These are phyloP conservation scores for Rauvolfia tetraphylla DNA, from an alignment of 257 asterid species.

Conservation along the genomic window DNA sequence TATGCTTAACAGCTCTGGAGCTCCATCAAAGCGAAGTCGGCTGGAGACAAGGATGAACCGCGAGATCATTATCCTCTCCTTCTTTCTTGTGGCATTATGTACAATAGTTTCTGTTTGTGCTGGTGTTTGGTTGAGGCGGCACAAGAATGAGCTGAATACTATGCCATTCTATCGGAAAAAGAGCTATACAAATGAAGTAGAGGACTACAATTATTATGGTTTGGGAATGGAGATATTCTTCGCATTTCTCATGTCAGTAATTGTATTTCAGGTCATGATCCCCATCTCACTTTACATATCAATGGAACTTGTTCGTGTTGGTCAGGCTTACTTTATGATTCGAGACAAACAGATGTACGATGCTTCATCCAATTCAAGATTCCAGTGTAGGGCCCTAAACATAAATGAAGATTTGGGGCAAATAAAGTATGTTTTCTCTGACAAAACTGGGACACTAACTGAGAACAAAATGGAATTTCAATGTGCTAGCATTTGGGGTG, in stretches of 20 bases:
- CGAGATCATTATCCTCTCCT: slow-evolving; percentile 76
- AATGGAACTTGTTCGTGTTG: slow-evolving; percentile 97
- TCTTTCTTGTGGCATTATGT: slow-evolving; percentile 65
- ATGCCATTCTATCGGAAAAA: slow-evolving; percentile 75
- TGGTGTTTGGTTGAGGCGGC: slow-evolving; percentile 81
- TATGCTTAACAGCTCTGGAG: slow-evolving; percentile 96
- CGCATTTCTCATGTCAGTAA: slow-evolving; percentile 84
- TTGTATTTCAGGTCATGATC: slow-evolving; percentile 94
- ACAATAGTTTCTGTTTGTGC: slow-evolving; percentile 56
- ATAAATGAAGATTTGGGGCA: slow-evolving; percentile 99
- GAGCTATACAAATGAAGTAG: slow-evolving; percentile 50
- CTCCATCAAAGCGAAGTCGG: slow-evolving; percentile 92
- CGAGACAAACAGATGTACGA: slow-evolving; percentile 68
- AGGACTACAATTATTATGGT: slow-evolving; percentile 78
- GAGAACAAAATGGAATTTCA: slow-evolving; percentile 99
- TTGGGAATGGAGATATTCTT: slow-evolving; percentile 87
- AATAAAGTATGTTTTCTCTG: slow-evolving; percentile 92
- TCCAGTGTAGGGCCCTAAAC: slow-evolving; percentile 94
- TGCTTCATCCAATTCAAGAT: slow-evolving; percentile 66
- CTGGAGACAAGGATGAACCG: slow-evolving; percentile 86
- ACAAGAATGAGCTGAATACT: slow-evolving; percentile 57
- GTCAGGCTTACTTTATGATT: slow-evolving; percentile 97
- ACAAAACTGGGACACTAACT: slow-evolving; percentile 94
- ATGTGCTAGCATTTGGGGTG: slow-evolving; percentile 86
- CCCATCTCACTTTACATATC: slow-evolving; percentile 97